phyloP scores from a whole-genome alignment of 2,329 filamentous ascomycete genomes.

The Blastomyces silverae region DNA sequence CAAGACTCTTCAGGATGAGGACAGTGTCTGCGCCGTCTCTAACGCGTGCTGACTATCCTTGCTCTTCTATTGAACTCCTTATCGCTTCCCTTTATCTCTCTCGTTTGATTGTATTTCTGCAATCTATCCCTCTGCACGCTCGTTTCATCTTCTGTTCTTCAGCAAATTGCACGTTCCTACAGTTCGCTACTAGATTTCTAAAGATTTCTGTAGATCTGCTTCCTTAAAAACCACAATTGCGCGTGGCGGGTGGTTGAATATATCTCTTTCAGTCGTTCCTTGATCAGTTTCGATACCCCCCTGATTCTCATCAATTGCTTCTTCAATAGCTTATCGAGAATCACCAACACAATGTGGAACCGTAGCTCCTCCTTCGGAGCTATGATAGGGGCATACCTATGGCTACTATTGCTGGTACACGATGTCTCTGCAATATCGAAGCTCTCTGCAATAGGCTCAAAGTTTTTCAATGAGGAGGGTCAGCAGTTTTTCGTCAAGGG shows the following conservation, averaged over 20 bases:
- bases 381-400: constrained; percentile 23
- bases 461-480: constrained; percentile 77
- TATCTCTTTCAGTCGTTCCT: neutral
- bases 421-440: constrained; percentile 44
- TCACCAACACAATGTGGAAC: neutral
- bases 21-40: neutral
- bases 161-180: neutral
- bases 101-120: neutral
- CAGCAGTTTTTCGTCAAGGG: constrained; percentile 81
- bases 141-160: neutral
- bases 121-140: neutral
- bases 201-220: neutral
- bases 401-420: constrained; percentile 26
- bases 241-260: neutral
- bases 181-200: neutral
- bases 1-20: neutral
- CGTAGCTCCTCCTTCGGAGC: constrained; percentile 10
- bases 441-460: constrained; percentile 62
- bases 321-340: neutral
- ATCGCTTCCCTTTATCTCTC: neutral
- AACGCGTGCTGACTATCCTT: neutral
- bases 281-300: neutral
- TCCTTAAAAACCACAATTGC: neutral
- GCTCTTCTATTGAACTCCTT: neutral
- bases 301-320: neutral